phyloP scores from a whole-genome alignment of 2,329 filamentous ascomycete genomes.

The Monilinia fructigena region DNA sequence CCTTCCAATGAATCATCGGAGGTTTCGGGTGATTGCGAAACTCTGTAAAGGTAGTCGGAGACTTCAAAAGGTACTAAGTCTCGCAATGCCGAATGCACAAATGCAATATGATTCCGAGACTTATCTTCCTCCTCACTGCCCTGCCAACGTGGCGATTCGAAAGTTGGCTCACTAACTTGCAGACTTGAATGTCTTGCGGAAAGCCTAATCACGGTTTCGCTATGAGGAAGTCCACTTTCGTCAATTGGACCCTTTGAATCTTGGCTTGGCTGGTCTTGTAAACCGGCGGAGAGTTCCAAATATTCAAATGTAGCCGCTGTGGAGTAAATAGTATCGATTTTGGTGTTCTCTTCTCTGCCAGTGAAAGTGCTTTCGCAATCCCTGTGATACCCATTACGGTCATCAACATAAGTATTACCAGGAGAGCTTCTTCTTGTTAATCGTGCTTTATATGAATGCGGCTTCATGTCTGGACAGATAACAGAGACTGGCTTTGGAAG shows the following conservation, averaged over 20 bases:
- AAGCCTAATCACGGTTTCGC: slow-evolving; percentile 12
- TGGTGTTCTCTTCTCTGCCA: not conserved
- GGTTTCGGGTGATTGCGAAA: slow-evolving; percentile 3
- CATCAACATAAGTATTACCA: not conserved
- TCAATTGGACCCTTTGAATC: not conserved
- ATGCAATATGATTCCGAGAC: slow-evolving; percentile 5
- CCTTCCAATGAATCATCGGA: not conserved
- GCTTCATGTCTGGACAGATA: not conserved
- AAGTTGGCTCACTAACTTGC: not conserved
- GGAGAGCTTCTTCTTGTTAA: not conserved
- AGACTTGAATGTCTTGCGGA: slow-evolving; percentile 10
- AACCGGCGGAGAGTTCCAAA: not conserved
- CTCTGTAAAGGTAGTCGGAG: slow-evolving; percentile 16
- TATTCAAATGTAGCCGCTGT: not conserved
- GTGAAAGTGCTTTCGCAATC: not conserved
- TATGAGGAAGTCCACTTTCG: not conserved
- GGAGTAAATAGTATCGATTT: not conserved
- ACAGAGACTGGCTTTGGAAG: slow-evolving; percentile 5
- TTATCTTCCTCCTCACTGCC: slow-evolving; percentile 1
- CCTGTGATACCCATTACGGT: not conserved
- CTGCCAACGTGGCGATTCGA: not conserved
- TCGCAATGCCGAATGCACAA: slow-evolving; percentile 13
- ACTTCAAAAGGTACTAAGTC: slow-evolving; percentile 20
- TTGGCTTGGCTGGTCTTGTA: not conserved
- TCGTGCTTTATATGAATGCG: slow-evolving; percentile 3